Conservation (phyloP, 495 filamentous ascomycete species). For the Tuber microsphaerosporum region DNA sequence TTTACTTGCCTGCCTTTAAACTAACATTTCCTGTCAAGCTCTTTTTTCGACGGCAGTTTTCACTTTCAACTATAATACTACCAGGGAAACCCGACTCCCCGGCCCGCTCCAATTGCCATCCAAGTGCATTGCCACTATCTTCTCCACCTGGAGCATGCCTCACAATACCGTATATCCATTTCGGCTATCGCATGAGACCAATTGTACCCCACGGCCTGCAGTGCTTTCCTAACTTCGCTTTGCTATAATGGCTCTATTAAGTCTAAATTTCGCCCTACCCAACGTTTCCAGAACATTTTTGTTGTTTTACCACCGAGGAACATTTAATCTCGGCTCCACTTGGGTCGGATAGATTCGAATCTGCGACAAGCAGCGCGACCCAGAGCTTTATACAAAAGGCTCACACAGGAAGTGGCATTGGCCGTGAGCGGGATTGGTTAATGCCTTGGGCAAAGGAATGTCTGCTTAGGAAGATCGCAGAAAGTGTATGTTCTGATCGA, state of each 20-base stretch:
- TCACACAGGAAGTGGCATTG: neutral
- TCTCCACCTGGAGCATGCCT: neutral
- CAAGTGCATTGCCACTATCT: neutral
- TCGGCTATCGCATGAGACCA: neutral
- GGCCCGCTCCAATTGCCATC: neutral
- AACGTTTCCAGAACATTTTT: neutral
- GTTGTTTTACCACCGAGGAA: neutral
- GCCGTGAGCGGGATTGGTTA: neutral
- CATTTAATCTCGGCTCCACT: neutral
- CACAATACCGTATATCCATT: neutral
- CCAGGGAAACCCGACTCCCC: neutral
- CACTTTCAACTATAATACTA: neutral
- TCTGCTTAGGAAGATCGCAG: neutral
- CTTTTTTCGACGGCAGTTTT: neutral
- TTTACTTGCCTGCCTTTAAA: neutral
- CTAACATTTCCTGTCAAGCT: neutral
- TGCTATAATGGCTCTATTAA: neutral
- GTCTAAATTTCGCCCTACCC: neutral
- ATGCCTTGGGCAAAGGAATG: neutral
- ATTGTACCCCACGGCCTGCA: neutral
- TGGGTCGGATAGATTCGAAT: neutral
- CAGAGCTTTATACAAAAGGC: neutral
- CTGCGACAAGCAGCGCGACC: neutral
- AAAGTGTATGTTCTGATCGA: neutral
- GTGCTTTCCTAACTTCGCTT: neutral